phyloP scores from a whole-genome alignment of 352 stramenopile species.

The Phytophthora citrophthora region DNA sequence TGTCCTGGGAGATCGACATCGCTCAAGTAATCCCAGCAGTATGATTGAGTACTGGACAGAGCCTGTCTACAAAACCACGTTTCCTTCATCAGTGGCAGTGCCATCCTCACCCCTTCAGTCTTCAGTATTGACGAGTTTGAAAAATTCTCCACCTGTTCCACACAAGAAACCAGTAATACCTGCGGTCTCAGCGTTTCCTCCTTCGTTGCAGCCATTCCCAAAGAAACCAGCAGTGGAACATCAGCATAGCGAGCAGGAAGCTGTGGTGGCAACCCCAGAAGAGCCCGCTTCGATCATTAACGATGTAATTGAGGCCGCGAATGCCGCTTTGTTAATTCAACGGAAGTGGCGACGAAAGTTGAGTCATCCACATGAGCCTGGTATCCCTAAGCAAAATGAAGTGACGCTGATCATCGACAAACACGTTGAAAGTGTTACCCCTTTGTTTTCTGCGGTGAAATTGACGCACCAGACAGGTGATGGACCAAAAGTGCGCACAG shows the following conservation, averaged over 20 bases:
- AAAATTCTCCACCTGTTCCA: constrained; percentile 16
- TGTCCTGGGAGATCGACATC: background rate
- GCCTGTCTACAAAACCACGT: background rate
- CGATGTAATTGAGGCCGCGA: constrained; percentile 7
- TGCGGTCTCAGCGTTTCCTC: constrained; percentile 4
- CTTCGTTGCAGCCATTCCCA: background rate
- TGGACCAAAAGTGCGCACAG: background rate
- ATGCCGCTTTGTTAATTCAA: constrained; percentile 17
- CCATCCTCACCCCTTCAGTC: constrained; percentile 1
- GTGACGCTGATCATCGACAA: constrained; percentile 26
- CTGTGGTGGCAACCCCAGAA: background rate
- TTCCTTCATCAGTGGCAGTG: background rate
- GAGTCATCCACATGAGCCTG: background rate
- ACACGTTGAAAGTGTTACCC: background rate
- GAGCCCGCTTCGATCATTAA: background rate
- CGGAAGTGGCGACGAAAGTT: constrained; percentile 10
- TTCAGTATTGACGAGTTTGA: background rate
- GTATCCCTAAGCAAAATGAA: background rate
- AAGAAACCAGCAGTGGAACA: background rate
- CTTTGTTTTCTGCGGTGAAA: constrained; percentile 12
- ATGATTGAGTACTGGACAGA: background rate
- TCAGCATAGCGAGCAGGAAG: background rate
- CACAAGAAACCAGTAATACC: constrained; percentile 33
- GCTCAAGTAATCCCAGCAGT: background rate
- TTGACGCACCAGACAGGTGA: background rate